Percentiles rank a stretch among this genome's conserved stretches.
Evolutionary conservation across 1,284 basidiomycete species (phyloP).

Genomic region (Takashimella tepidaria): DNA sequence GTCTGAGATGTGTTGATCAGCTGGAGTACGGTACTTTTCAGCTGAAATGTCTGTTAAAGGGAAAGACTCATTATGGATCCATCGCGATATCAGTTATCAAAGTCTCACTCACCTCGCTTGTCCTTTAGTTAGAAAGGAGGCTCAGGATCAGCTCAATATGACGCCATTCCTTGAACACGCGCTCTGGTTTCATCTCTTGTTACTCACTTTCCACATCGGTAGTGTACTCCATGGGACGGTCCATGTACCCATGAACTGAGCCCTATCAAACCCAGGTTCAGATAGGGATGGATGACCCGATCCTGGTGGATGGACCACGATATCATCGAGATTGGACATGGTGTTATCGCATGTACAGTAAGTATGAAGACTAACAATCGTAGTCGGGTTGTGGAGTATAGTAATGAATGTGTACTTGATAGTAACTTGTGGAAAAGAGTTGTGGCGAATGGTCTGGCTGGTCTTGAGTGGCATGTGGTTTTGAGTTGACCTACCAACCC

Average conservation of each 20-base stretch:
- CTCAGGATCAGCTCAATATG: not conserved
- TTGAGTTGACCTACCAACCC: too few species aligned
- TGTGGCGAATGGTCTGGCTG: too few species aligned
- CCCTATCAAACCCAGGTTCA: slow-evolving; percentile 41
- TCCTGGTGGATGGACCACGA: slow-evolving; percentile 24
- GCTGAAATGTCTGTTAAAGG: not conserved
- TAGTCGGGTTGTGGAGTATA: too few species aligned
- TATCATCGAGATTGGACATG: not conserved
- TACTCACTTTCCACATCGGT: slow-evolving; percentile 52
- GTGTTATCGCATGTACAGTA: too few species aligned
- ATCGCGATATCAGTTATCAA: too few species aligned
- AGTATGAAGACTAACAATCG: too few species aligned
- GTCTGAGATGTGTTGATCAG: too few species aligned
- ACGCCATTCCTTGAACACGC: too few species aligned
- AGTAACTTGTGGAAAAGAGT: too few species aligned
- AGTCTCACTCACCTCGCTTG: slow-evolving; percentile 38
- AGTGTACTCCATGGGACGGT: slow-evolving; percentile 51
- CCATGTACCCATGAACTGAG: slow-evolving; percentile 52
- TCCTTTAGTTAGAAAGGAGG: slow-evolving; percentile 22
- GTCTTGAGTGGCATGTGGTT: too few species aligned
- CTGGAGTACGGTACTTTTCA: too few species aligned
- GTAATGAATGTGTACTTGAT: too few species aligned
- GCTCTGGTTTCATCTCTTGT: not conserved
- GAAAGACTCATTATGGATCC: not conserved
- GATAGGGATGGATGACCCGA: slow-evolving; percentile 34